Base-by-base conservation (phyloP, 441 rosid genomes). In the Gossypium armourianum region DNA sequence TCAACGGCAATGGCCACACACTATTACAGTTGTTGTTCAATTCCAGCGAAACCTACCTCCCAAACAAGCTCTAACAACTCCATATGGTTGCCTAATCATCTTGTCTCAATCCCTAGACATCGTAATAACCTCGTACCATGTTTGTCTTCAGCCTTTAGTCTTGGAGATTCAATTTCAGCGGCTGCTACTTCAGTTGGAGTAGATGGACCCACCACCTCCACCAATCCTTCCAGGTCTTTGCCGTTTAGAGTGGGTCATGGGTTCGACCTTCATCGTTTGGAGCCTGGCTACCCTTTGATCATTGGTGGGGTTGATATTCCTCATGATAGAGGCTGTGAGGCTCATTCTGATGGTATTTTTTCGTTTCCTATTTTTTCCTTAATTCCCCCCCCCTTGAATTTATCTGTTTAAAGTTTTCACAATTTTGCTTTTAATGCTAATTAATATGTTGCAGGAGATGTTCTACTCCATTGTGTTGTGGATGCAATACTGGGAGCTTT, bases 401-500 rank as follows among this genome's bases (percentile, higher is more conserved):
- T 8, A 4, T 64, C 66, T 64, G 67, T 23, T 70, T 65, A 12
- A 59, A 8, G 36, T 49, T 26, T 26, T 8, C 47, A 3, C 21
- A 9, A 52, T 4, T 50, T 67, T 26, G 47, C 21, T 70, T 70
- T 50, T 23, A 59, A 12, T 60, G 23, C 36, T 21, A 64, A 15
- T 49, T 50, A 13, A 66, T 24, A 9, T 63, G 62, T 59, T 77
- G 83, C 78, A 93, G 97, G 98, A 40, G 97, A 93, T 84, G 96
- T 93, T 80, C 78, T 93, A 73, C 92, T 93, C 49, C 97, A 91
- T 74, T 93, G 98, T 77, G 96, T 91, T 49, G 98, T 93, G 73
- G 97, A 91, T 88, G 96, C 97, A n/a, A 88, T 93, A 73, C 69
- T 93, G 86, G 97, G 97, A 32, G 98, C 98, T 0, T 64, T 93